Conservation (phyloP, 179 eudicot species). For the Beta macrorhiza region DNA sequence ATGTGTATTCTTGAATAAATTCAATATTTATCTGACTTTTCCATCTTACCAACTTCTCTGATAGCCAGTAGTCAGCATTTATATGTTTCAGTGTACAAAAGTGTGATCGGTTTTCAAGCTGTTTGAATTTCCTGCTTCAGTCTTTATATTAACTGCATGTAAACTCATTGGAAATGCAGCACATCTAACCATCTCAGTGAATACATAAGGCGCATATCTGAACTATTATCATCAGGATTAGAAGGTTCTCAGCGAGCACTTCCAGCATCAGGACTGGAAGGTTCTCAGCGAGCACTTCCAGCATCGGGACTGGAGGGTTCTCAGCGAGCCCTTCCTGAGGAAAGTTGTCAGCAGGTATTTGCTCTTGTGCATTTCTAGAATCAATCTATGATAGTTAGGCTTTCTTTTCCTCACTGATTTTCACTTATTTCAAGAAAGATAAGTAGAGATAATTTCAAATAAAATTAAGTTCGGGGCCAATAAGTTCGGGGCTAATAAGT, state of each 20-base stretch:
- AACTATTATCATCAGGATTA: constrained; percentile 18
- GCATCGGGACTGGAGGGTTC: constrained; percentile 10
- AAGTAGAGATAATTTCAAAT: no score
- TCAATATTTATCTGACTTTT: not conserved
- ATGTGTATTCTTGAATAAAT: not conserved
- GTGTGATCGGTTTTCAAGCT: not conserved
- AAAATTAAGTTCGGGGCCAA: no score
- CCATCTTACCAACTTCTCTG: not conserved
- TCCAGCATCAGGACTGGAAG: not conserved
- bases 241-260: constrained; percentile 16
- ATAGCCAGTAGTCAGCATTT: not conserved
- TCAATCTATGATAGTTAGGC: no score
- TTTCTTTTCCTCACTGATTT: no score
- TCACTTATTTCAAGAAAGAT: no score
- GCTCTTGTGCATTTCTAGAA: not conserved
- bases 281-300: constrained; percentile 13
- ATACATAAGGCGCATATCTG: constrained; percentile 27
- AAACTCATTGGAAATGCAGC: constrained; percentile 29
- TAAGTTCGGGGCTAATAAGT: no score
- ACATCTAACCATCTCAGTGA: constrained; percentile 35
- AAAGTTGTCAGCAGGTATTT: constrained; percentile 26
- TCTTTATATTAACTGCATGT: constrained; percentile 8
- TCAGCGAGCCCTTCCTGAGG: constrained; percentile 14
- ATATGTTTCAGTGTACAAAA: not conserved
- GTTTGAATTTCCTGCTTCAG: not conserved